phyloP scores from a whole-genome alignment of 208 protist genomes.

The Trypanosoma mega region DNA sequence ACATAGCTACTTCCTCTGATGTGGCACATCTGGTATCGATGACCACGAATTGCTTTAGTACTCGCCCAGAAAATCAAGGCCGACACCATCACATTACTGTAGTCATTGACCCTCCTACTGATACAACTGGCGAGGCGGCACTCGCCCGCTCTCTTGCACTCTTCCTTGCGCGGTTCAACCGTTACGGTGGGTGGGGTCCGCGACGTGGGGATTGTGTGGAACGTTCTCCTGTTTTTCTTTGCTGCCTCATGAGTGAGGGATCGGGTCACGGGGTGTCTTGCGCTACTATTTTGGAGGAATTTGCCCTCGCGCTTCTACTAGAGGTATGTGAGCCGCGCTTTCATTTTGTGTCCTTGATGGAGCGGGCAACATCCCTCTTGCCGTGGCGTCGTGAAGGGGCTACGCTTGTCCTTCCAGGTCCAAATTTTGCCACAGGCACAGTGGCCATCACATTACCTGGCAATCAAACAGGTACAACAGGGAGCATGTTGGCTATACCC shows the following conservation, averaged over 20 bases:
- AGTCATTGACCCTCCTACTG: constrained; percentile 7
- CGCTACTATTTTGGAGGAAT: constrained; percentile 14
- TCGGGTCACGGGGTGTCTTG: neutral
- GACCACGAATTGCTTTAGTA: constrained; percentile 18
- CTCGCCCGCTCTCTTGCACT: constrained; percentile 11
- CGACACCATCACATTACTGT: constrained; percentile 23
- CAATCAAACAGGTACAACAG: neutral
- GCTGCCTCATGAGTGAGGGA: neutral
- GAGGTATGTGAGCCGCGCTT: constrained; percentile 4
- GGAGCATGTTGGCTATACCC: neutral
- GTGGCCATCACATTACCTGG: neutral
- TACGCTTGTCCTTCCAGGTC: constrained; percentile 9
- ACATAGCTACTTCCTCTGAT: constrained; percentile 7
- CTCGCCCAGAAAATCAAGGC: neutral
- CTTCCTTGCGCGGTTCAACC: constrained; percentile 5
- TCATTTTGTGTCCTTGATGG: constrained; percentile 16
- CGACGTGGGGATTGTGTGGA: neutral
- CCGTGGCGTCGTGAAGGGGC: constrained; percentile 24
- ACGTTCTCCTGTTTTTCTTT: constrained; percentile 19
- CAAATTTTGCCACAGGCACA: neutral
- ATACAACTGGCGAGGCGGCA: neutral
- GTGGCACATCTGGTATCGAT: constrained; percentile 17
- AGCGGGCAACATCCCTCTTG: constrained; percentile 1
- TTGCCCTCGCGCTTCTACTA: constrained; percentile 5
- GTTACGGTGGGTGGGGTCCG: constrained; percentile 15